Conservation (phyloP, 805 yeast genomes). For the Candida coleopterorum region DNA sequence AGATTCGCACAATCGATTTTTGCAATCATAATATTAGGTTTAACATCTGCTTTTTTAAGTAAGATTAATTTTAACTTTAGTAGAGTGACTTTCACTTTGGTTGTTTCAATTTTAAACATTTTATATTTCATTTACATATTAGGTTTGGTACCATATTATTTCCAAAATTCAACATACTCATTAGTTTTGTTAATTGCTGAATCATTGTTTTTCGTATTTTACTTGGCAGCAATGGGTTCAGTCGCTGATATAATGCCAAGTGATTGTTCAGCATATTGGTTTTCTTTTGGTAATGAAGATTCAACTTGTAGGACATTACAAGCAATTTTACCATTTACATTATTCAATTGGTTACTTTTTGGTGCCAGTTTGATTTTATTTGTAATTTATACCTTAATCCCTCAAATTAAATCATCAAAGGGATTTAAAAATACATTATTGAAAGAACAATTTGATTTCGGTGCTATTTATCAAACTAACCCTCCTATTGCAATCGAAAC, state of each 20-base stretch:
- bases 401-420: constrained; percentile 5
- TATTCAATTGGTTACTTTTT: constrained; percentile 11
- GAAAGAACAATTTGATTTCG: constrained; percentile 2
- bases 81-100: constrained; percentile 6
- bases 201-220: constrained; percentile 7
- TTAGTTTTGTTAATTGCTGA: constrained; percentile 6
- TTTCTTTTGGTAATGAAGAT: background rate
- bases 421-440: constrained; percentile 1
- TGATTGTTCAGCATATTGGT: background rate
- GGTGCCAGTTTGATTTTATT: constrained; percentile 8
- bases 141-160: background rate
- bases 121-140: constrained; percentile 6
- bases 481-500: background rate
- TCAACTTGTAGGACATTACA: constrained; percentile 2
- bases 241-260: constrained; percentile 7
- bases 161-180: constrained; percentile 1
- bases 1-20: background rate
- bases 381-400: constrained; percentile 5
- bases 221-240: constrained; percentile 9
- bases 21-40: constrained; percentile 5
- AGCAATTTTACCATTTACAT: constrained; percentile 8
- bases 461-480: constrained; percentile 4
- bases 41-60: constrained; percentile 5
- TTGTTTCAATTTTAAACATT: constrained; percentile 4
- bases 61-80: background rate